Evolutionary conservation across 163 green algal species (phyloP).

Genomic region (Trebouxiophyceae sp.): DNA sequence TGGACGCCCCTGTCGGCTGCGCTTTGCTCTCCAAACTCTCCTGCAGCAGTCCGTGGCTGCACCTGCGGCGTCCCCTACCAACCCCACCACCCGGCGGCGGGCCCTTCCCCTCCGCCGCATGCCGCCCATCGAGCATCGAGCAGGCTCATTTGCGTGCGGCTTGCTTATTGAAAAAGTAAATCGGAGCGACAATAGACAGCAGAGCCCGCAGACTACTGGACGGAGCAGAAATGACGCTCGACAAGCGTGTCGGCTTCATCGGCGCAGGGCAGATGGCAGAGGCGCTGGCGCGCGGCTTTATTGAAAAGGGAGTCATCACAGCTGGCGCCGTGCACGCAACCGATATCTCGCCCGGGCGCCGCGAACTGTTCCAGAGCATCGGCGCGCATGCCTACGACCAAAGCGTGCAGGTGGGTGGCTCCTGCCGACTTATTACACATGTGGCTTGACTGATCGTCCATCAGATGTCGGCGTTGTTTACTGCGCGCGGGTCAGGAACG

Average conservation of each 20-base stretch:
- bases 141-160: no score
- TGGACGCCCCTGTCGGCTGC: no score
- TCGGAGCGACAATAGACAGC: no score
- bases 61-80: no score
- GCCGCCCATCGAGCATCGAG: no score
- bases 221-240: slow-evolving; percentile 2
- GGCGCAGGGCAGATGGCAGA: slow-evolving; percentile 76
- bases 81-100: no score
- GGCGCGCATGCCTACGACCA: slow-evolving; percentile 31
- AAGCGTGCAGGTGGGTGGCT: neutral
- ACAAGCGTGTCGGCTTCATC: slow-evolving; percentile 12
- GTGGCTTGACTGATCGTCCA: neutral
- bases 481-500: no score
- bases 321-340: slow-evolving; percentile 43
- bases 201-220: no score
- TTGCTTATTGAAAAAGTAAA: no score
- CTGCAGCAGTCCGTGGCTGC: no score
- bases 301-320: slow-evolving; percentile 56
- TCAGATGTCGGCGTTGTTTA: slow-evolving; percentile 9
- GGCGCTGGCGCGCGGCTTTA: slow-evolving; percentile 76
- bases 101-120: no score
- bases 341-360: slow-evolving; percentile 55
- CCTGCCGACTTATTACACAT: neutral
- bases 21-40: no score
- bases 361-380: slow-evolving; percentile 69